Conservation (phyloP, 129 eudicot genomes). For the Artemisia annua region DNA sequence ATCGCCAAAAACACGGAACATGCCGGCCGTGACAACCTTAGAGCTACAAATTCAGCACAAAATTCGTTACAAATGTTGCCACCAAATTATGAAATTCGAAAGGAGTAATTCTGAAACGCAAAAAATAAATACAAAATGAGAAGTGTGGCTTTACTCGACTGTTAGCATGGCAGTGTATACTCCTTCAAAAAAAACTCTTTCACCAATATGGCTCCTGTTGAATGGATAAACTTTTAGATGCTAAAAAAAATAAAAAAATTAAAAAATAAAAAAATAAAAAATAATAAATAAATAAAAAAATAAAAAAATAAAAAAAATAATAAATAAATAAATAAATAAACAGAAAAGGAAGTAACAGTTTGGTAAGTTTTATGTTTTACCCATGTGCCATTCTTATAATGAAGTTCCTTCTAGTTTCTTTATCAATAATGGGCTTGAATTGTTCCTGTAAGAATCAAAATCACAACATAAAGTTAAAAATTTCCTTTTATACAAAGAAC, state of each 20-base stretch:
- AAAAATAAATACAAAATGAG: not conserved
- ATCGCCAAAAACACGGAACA: slow-evolving; percentile 69
- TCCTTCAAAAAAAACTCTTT: slow-evolving; percentile 61
- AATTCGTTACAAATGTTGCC: not conserved
- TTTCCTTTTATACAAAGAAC: no score
- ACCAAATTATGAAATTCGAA: not conserved
- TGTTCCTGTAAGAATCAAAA: no score
- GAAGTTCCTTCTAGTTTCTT: no score
- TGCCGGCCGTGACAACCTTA: slow-evolving; percentile 73
- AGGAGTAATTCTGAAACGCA: not conserved
- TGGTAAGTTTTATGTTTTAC: no score
- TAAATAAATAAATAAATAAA: not conserved
- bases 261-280: no score
- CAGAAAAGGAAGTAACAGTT: no score
- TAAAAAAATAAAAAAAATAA: no score
- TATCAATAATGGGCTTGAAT: no score
- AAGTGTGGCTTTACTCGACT: slow-evolving; percentile 51
- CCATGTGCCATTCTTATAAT: not conserved
- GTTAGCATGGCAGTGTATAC: slow-evolving; percentile 78
- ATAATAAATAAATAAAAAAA: no score
- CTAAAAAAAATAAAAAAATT: no score
- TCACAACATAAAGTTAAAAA: no score
- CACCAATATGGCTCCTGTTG: slow-evolving; percentile 44
- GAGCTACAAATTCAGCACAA: slow-evolving; percentile 52
- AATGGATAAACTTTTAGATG: no score